Evolutionary conservation across 2,329 filamentous ascomycete species (phyloP).

Genomic region (Fusarium solani-melongenae): DNA sequence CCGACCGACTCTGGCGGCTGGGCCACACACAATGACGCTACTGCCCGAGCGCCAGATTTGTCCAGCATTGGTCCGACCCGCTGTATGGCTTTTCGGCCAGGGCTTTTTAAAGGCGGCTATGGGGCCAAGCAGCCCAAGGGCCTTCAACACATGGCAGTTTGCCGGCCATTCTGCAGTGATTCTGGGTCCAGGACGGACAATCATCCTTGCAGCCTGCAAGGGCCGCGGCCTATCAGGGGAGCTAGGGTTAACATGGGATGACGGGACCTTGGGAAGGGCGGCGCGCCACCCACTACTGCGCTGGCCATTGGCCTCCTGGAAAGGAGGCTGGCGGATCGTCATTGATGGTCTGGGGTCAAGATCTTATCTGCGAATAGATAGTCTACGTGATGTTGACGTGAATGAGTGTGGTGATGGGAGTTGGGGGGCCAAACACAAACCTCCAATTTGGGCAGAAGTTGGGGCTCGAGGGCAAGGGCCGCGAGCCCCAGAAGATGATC

Average conservation of each 20-base stretch:
- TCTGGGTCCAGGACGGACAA: conserved; percentile 21
- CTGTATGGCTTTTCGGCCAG: conserved; percentile 20
- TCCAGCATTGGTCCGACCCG: conserved; percentile 35
- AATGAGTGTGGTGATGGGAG: neutral
- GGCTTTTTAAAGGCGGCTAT: conserved; percentile 24
- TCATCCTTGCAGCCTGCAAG: conserved; percentile 44
- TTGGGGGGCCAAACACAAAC: neutral
- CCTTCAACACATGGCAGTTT: conserved; percentile 34
- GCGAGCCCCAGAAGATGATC: conserved; percentile 13
- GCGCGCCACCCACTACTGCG: conserved; percentile 37
- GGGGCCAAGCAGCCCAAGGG: conserved; percentile 25
- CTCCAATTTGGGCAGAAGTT: neutral
- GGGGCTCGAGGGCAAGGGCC: conserved; percentile 10
- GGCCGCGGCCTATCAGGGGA: conserved; percentile 42
- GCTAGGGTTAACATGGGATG: conserved; percentile 34
- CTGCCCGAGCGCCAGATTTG: conserved; percentile 26
- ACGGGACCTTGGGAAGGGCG: conserved; percentile 25
- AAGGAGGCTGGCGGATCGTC: conserved; percentile 28
- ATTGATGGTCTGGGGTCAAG: conserved; percentile 24
- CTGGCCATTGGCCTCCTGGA: conserved; percentile 31
- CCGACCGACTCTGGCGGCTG: conserved; percentile 31
- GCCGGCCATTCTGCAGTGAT: conserved; percentile 30
- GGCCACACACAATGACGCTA: conserved; percentile 37
- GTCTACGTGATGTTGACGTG: neutral
- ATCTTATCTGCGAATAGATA: conserved; percentile 13